These are phyloP conservation scores for Acorus gramineus DNA, from an alignment of 106 monocot genomes.

Conservation along the genomic window DNA sequence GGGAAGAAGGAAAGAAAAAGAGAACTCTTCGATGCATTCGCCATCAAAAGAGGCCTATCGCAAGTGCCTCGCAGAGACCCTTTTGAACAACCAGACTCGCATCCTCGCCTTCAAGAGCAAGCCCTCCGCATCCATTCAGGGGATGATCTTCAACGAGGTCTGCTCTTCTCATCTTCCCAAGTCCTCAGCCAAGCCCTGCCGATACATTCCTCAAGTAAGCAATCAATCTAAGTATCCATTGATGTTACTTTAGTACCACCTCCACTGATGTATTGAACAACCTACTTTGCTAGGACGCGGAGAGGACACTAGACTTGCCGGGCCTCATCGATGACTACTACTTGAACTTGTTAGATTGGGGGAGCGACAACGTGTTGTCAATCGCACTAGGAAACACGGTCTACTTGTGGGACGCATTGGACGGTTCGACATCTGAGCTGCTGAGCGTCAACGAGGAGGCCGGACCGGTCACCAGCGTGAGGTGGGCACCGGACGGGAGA, in stretches of 20 bases:
- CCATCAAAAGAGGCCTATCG: conserved; percentile 45
- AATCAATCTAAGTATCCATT: neutral
- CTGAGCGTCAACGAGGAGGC: conserved; percentile 36
- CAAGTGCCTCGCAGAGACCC: conserved; percentile 28
- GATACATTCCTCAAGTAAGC: conserved; percentile 57
- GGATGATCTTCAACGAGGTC: conserved; percentile 7
- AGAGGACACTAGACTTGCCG: conserved; percentile 46
- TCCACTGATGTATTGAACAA: too few species aligned
- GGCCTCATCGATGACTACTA: conserved; percentile 49
- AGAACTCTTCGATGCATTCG: conserved; percentile 24
- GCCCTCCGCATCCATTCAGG: conserved; percentile 8
- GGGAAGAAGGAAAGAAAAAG: conserved; percentile 32
- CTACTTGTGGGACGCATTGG: conserved; percentile 42
- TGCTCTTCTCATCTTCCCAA: conserved; percentile 16
- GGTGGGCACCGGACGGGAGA: conserved; percentile 60
- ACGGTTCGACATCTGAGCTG: conserved; percentile 41
- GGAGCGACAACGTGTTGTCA: conserved; percentile 41
- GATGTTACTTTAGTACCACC: neutral
- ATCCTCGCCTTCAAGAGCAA: conserved; percentile 49
- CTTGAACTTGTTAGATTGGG: conserved; percentile 53
- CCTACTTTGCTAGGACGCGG: conserved; percentile 29
- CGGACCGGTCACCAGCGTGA: conserved; percentile 63
- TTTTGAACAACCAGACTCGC: conserved; percentile 28
- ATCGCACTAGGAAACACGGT: conserved; percentile 47
- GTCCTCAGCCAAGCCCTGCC: conserved; percentile 14